Evolutionary conservation across 495 filamentous ascomycete genomes (phyloP).

Genomic region (Penicillium crystallinum): DNA sequence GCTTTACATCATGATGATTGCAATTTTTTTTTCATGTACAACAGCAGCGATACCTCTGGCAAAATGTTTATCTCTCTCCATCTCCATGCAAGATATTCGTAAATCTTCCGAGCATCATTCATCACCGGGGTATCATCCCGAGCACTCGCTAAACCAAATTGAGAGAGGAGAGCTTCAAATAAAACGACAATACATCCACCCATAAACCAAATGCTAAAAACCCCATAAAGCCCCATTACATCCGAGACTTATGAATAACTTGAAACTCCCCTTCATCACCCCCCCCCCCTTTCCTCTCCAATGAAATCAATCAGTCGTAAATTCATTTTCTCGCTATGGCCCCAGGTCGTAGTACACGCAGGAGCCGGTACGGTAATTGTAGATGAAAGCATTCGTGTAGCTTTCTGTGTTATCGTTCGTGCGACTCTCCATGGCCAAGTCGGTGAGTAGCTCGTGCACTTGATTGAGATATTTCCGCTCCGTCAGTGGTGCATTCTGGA

Average conservation of each 20-base stretch:
- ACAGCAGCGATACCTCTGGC: slow-evolving; percentile 38
- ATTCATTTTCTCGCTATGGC: slow-evolving; percentile 25
- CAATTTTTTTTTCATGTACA: slow-evolving; percentile 26
- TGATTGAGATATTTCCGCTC: slow-evolving; percentile 87
- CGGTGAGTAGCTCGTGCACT: slow-evolving; percentile 70
- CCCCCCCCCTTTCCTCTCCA: background rate
- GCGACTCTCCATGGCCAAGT: slow-evolving; percentile 50
- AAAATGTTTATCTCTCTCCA: slow-evolving; percentile 8
- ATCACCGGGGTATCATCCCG: slow-evolving; percentile 29
- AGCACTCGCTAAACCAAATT: slow-evolving; percentile 22
- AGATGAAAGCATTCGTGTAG: slow-evolving; percentile 67
- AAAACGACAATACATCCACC: slow-evolving; percentile 6
- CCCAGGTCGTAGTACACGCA: slow-evolving; percentile 73
- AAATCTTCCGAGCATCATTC: slow-evolving; percentile 15
- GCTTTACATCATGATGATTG: slow-evolving; percentile 3
- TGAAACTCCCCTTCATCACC: background rate
- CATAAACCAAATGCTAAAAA: slow-evolving; percentile 4
- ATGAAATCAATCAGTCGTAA: slow-evolving; percentile 7
- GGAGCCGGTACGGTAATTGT: slow-evolving; percentile 71
- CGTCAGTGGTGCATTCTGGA: slow-evolving; percentile 67
- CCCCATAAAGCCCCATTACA: background rate
- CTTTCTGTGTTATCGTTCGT: slow-evolving; percentile 40
- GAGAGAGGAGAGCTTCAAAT: slow-evolving; percentile 17
- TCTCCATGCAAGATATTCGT: slow-evolving; percentile 6
- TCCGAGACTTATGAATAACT: background rate